Base-by-base conservation (phyloP, 179 eudicot genomes). In the Silene coronaria region DNA sequence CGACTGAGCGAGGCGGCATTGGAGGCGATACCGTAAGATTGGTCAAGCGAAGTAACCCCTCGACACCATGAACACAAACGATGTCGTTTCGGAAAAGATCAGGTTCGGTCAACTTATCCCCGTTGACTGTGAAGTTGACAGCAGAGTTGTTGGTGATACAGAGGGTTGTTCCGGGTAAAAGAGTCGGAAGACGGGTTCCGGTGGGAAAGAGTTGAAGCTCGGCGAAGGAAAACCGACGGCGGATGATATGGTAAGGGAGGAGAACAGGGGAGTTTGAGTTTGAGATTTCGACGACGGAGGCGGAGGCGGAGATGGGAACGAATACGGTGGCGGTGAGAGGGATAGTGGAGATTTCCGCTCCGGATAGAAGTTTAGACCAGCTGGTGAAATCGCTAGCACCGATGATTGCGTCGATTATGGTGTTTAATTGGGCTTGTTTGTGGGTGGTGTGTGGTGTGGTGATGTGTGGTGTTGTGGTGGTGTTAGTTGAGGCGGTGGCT, bases 151-250 rank as follows among this genome's bases (percentile, higher is more conserved):
- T 77, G 64, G 92, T 90, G 71, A 87, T 55, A 75, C 86, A 72
- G 68, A 90, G 76, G 73, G 79, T 82, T 8, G 80, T 80, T 10
- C 85, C 80, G n/a, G 88, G 88, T 10, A 87, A 57, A 71, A 89
- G 86, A 5, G 96, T 89, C 0, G 89, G 92, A 73, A 89, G 81
- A 19, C 87, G 84, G 2, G 88, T 16, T 30, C 71, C 75, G 34
- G 76, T 23, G 1, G 69, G 23, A 64, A 81, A 62, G 48, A 22
- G 79, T 3, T 22, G 81, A 79, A 90, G 89, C 8, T 79, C 78
- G 24, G 85, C 57, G 83, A 85, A 86, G 12, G 82, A 16, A 80
- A 90, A 85, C 48, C 87, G 87, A 9, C 76, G 84, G 0, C 57
- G 57, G 19, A 51, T 51, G 57, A 51, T 17, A 6, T 51, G 57